Base-by-base conservation (phyloP, 75 land plant species). In the Cryptomeria japonica region DNA sequence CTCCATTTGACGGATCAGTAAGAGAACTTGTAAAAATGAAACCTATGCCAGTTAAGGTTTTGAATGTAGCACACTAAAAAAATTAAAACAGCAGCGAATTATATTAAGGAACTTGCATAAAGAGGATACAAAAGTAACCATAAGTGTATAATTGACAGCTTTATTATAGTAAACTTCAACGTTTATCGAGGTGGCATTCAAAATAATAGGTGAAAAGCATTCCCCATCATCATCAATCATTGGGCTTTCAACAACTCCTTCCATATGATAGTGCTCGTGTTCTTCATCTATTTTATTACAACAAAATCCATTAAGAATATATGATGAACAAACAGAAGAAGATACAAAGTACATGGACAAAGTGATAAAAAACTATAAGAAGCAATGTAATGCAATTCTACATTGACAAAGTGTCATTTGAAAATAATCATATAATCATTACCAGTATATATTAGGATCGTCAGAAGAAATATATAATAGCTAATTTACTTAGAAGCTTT, bases 41-140 rank as follows among this genome's bases (percentile, higher is more conserved):
- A 98, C 87, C 99, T 98, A 78, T 36, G 87, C 44, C 36, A 1
- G 64, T 80, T 79, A 96, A 96, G 95, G 96, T 86, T 79, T 46
- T 82, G 31, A 39, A 82, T 46, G 31, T 39, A 79, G 41, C 11
- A 56, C 12, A 39, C 22, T 41, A n/a, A 36, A 39, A n/a, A 83
- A 14, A 37, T 9, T 41, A 42, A 68, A 87, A 80, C 25, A 58
- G 53, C 64, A n/a, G 64, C 18, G 22, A 82, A 46, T 41, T 36
- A 19, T 34, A 58, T n/a, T 80, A 86, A 34, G 61, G 75, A 49
- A 56, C 87, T 53, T 51, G 34, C 68, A 58, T 55, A 36, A 42
- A 34, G 88, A 93, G 99, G 99, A 98, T 98, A 98, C 99, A 96
- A 98, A 98, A 73, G 99, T 98, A 83, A 97, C 99, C 99, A 98